phyloP scores from a whole-genome alignment of 1,284 basidiomycete species.

The Puccinia polysora region DNA sequence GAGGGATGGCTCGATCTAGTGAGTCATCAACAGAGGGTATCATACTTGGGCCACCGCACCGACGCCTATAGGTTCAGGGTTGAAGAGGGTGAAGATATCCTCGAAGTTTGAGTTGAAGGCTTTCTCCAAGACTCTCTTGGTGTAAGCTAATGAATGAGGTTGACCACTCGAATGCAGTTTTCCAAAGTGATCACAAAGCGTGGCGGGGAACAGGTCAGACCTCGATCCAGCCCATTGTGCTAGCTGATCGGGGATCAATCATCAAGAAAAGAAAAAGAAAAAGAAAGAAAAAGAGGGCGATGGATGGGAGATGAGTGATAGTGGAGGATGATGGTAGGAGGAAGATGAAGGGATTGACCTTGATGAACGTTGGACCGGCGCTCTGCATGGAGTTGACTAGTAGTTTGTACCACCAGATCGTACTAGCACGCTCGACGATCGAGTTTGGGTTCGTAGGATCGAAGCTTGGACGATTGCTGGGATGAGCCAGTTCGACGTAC shows the following conservation, averaged over 20 bases:
- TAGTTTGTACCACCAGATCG: constrained; percentile 83
- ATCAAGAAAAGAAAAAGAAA: constrained; percentile 53
- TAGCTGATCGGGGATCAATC: constrained; percentile 82
- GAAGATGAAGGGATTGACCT: constrained; percentile 60
- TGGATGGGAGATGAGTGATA: too few species aligned
- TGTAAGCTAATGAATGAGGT: constrained; percentile 76
- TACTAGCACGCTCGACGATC: constrained; percentile 59
- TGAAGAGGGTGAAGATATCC: constrained; percentile 88
- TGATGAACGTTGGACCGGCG: constrained; percentile 95
- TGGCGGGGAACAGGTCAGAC: constrained; percentile 85
- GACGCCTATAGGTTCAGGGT: constrained; percentile 81
- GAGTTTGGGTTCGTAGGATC: constrained; percentile 63
- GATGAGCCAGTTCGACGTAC: constrained; percentile 46
- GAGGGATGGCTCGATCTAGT: constrained; percentile 59
- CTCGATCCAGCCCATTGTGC: constrained; percentile 98
- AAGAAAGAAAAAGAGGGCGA: constrained; percentile 49
- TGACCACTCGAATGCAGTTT: constrained; percentile 82
- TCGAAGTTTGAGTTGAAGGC: constrained; percentile 73
- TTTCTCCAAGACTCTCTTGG: constrained; percentile 72
- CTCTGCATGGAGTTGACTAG: constrained; percentile 84
- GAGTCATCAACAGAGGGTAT: constrained; percentile 13
- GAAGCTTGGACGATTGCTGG: constrained; percentile 57
- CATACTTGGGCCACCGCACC: constrained; percentile 92
- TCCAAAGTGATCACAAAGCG: constrained; percentile 80
- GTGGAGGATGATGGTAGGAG: not conserved